Conservation (phyloP, 2,329 filamentous ascomycete genomes). For the Lomentospora prolificans region DNA sequence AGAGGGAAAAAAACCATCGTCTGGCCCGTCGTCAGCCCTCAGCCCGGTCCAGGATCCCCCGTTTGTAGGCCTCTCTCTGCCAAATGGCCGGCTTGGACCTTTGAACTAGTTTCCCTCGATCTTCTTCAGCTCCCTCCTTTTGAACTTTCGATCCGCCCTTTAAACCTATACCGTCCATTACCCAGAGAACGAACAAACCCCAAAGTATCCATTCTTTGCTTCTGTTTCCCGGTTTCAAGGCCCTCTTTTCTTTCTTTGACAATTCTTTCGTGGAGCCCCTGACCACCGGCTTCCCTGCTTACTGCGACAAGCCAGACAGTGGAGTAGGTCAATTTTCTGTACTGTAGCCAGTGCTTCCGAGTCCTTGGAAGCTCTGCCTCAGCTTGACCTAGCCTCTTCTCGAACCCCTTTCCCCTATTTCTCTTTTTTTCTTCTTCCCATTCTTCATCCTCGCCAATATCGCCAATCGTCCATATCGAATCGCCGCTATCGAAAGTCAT, state of each 20-base stretch:
- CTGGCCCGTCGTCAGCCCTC: not conserved
- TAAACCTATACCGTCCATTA: not conserved
- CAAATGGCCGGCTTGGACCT: not conserved
- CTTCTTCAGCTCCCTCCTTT: slow-evolving; percentile 1
- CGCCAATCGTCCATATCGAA: not conserved
- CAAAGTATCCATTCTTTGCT: not conserved
- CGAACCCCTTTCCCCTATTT: slow-evolving; percentile 2
- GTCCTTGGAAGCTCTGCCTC: not conserved
- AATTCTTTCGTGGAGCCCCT: not conserved
- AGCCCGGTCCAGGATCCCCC: slow-evolving; percentile 5
- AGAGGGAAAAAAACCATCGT: not conserved
- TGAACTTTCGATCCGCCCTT: not conserved
- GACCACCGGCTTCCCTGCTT: not conserved
- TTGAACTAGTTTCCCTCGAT: not conserved
- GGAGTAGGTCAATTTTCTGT: slow-evolving; percentile 2
- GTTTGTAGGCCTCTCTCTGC: not conserved
- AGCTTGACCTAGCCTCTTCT: not conserved
- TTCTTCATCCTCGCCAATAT: not conserved
- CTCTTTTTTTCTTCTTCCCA: not conserved
- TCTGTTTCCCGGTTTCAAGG: not conserved
- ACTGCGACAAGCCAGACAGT: not conserved
- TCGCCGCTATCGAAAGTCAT: not conserved
- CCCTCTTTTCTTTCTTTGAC: not conserved
- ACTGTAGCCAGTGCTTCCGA: not conserved
- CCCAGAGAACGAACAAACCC: not conserved